A percentile compares a stretch with the other conserved stretches of the same genome.
phyloP scores from a whole-genome alignment of 1,284 basidiomycete genomes.

The Rhodotorula sp. region DNA sequence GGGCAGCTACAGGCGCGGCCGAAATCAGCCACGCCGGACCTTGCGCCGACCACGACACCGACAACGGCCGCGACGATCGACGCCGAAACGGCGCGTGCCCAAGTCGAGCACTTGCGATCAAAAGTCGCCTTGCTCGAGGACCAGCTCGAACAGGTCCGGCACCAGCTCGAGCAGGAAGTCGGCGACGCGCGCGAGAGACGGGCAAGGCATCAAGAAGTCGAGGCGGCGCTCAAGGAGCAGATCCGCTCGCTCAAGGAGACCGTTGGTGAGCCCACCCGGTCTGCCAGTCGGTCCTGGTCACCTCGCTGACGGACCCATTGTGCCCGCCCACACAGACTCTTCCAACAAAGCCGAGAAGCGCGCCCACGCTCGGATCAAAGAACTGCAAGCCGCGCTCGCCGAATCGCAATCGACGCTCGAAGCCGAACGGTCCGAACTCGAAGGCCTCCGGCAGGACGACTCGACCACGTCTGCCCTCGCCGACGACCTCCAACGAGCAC shows the following conservation, averaged over 20 bases:
- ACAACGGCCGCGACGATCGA: slow-evolving; percentile 77
- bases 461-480: slow-evolving; percentile 2
- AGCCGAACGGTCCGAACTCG: slow-evolving; percentile 86
- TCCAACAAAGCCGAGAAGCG: slow-evolving; percentile 63
- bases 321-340: slow-evolving; percentile 53
- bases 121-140: slow-evolving; percentile 77
- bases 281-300: not conserved
- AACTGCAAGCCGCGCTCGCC: slow-evolving; percentile 80
- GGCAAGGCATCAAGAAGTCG: slow-evolving; percentile 63
- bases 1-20: slow-evolving; percentile 53
- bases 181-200: slow-evolving; percentile 62
- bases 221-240: slow-evolving; percentile 66
- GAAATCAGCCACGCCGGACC: not conserved
- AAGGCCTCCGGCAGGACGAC: slow-evolving; percentile 68
- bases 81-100: slow-evolving; percentile 79
- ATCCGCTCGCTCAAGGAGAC: slow-evolving; percentile 63
- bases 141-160: slow-evolving; percentile 72
- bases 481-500: slow-evolving; percentile 42
- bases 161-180: slow-evolving; percentile 66
- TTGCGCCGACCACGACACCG: slow-evolving; percentile 20
- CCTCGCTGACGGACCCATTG: not conserved
- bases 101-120: slow-evolving; percentile 77
- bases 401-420: slow-evolving; percentile 87
- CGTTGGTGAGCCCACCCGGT: slow-evolving; percentile 46
- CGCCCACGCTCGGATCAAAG: slow-evolving; percentile 65